Evolutionary conservation across 192 early-diverging fungal species (phyloP).

Genomic region (Umbelopsis isabellina): DNA sequence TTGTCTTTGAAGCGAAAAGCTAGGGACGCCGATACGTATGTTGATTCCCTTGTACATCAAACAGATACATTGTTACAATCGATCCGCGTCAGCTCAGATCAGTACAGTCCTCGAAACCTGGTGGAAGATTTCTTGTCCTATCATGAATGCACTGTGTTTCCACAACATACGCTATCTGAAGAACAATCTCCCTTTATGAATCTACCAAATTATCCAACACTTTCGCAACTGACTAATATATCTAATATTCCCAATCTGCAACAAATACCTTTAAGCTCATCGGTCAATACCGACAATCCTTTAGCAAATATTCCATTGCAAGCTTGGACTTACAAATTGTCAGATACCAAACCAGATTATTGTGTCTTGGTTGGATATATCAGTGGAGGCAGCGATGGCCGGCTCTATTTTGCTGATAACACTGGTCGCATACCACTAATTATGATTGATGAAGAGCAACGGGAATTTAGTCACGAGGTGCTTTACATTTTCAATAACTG

Average conservation of each 20-base stretch:
- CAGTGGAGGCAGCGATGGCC: neutral
- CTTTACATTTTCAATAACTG: neutral
- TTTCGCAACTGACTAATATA: neutral
- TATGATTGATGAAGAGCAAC: neutral
- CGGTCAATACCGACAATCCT: neutral
- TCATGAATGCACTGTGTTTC: neutral
- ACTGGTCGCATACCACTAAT: neutral
- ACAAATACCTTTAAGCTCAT: neutral
- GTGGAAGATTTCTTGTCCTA: neutral
- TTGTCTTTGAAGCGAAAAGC: neutral
- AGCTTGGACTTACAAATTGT: neutral
- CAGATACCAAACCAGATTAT: neutral
- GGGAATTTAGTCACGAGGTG: neutral
- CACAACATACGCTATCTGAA: too few relatives aligned
- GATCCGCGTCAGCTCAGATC: neutral
- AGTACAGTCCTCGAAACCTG: neutral
- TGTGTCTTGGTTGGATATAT: neutral
- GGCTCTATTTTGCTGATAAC: neutral
- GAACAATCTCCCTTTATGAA: neutral
- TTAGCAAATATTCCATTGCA: neutral
- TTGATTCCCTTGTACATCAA: neutral
- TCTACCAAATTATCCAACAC: constrained; percentile 6
- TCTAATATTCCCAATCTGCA: neutral
- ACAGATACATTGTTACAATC: neutral
- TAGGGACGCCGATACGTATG: neutral